Percentiles rank a stretch among this genome's conserved stretches.
phyloP scores from a whole-genome alignment of 495 filamentous ascomycete species.

The Beverwykella pulmonaria region DNA sequence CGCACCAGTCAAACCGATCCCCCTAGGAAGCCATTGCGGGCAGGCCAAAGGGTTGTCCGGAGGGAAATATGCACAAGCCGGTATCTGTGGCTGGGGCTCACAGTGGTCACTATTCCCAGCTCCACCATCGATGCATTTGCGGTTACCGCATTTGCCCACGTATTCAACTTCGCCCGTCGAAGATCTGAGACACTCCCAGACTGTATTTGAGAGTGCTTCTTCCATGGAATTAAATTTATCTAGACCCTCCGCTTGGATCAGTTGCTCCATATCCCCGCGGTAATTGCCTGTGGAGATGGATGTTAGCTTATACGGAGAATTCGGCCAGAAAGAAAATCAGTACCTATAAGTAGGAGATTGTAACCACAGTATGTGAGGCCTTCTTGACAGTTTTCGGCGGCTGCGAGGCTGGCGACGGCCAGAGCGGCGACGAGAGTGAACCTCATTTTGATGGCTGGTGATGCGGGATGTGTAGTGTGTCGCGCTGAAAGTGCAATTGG shows the following conservation, averaged over 20 bases:
- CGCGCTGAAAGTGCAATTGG: background rate
- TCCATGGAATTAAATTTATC: background rate
- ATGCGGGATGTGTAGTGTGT: background rate
- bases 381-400: slow-evolving; percentile 2
- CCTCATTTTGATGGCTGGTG: slow-evolving; percentile 4
- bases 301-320: background rate
- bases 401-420: background rate
- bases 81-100: background rate
- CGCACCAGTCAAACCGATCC: background rate
- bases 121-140: background rate
- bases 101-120: background rate
- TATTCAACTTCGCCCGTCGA: background rate
- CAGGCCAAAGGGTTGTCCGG: background rate
- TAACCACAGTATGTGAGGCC: slow-evolving; percentile 3
- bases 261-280: background rate
- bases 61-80: background rate
- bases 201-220: background rate
- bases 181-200: background rate
- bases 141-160: background rate
- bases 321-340: background rate
- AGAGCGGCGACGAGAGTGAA: background rate
- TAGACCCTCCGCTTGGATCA: background rate
- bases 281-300: background rate
- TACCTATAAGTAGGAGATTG: background rate
- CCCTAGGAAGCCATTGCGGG: background rate